Percentiles rank a stretch among this genome's conserved stretches.
Evolutionary conservation across 768 basidiomycete species (phyloP).

Genomic region (Phylloporus sp.): DNA sequence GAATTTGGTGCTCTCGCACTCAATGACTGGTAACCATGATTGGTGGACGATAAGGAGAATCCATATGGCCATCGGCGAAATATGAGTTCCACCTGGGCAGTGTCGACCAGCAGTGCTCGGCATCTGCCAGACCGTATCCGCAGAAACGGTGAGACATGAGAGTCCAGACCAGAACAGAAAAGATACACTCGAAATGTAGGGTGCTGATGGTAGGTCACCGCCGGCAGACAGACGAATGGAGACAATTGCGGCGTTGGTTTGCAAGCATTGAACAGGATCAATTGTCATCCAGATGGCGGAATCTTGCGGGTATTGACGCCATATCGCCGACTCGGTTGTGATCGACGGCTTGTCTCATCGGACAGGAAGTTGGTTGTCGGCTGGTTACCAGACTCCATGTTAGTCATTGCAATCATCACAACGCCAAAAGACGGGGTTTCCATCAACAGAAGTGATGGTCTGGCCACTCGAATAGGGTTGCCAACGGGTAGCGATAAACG

Average conservation of each 20-base stretch:
- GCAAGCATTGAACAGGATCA: not conserved
- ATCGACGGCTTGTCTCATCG: too few relatives aligned
- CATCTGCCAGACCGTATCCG: too few relatives aligned
- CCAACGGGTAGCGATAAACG: too few relatives aligned
- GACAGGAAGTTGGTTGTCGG: too few relatives aligned
- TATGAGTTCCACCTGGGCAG: not conserved
- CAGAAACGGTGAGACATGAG: too few relatives aligned
- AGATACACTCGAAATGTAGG: slow-evolving; percentile 7
- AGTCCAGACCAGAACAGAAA: not conserved
- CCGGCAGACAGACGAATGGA: not conserved
- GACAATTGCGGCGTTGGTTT: not conserved
- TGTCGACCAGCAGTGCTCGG: not conserved
- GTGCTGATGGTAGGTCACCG: not conserved
- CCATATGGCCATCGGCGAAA: not conserved
- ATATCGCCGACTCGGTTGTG: not conserved
- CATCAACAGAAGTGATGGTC: too few relatives aligned
- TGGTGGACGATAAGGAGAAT: not conserved
- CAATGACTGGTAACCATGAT: not conserved
- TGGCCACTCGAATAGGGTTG: too few relatives aligned
- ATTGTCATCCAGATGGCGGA: not conserved
- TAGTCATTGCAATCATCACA: too few relatives aligned
- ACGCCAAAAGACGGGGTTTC: too few relatives aligned
- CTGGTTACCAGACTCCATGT: too few relatives aligned
- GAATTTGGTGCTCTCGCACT: not conserved
- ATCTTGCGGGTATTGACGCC: not conserved